Evolutionary conservation across 192 early-diverging fungal genomes (phyloP).

Genomic region (Chytriomyces sp.): DNA sequence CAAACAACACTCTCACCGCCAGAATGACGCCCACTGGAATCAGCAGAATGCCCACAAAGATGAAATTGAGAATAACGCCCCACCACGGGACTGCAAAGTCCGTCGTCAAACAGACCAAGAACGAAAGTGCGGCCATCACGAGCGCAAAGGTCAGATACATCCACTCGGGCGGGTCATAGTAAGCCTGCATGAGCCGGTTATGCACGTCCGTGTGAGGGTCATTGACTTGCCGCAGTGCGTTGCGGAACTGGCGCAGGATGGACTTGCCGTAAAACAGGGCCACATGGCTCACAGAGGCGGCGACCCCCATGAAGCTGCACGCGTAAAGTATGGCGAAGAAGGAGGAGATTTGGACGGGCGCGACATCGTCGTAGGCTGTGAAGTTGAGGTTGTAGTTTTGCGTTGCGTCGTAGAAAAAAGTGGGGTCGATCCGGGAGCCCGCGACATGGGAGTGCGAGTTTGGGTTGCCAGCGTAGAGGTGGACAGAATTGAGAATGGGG

Average conservation of each 20-base stretch:
- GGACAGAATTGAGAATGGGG: constrained; percentile 7
- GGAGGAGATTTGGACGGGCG: constrained; percentile 20
- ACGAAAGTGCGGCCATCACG: background rate
- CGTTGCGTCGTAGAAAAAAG: constrained; percentile 16
- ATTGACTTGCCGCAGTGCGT: background rate
- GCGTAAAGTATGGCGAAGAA: constrained; percentile 35
- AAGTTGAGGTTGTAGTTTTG: constrained; percentile 29
- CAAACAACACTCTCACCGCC: no score
- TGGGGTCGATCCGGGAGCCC: constrained; percentile 3
- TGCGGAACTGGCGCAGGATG: constrained; percentile 4
- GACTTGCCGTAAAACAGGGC: constrained; percentile 55
- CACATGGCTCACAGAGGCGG: constrained; percentile 61
- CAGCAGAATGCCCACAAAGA: constrained; percentile 19
- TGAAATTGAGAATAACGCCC: constrained; percentile 46
- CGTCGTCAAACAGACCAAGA: constrained; percentile 25
- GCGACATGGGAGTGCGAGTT: background rate
- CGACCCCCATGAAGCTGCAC: constrained; percentile 51
- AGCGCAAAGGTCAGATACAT: constrained; percentile 57
- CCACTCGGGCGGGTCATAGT: constrained; percentile 65
- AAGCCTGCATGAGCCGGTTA: constrained; percentile 66
- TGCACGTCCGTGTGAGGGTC: constrained; percentile 61
- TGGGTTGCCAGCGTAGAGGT: constrained; percentile 19
- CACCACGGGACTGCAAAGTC: constrained; percentile 73
- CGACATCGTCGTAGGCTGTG: constrained; percentile 32
- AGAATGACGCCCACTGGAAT: constrained; percentile 73